Evolutionary conservation across 2,329 filamentous ascomycete genomes (phyloP).

Genomic region (Pseudopyrenochaeta lycopersici): DNA sequence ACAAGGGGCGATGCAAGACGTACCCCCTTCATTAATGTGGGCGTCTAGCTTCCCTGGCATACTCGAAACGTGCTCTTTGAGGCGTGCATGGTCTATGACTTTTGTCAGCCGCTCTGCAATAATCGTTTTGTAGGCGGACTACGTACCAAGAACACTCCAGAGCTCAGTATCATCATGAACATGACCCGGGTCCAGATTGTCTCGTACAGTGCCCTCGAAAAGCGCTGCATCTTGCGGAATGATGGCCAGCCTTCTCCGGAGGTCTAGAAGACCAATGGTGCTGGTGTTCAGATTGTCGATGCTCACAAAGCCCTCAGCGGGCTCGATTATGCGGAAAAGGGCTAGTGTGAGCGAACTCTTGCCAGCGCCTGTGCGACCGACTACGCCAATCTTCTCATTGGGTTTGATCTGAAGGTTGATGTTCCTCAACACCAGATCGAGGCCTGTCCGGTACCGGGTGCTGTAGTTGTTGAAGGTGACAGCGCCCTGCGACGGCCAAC

Average conservation of each 20-base stretch:
- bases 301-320: slow-evolving; percentile 80
- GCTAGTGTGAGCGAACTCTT: slow-evolving; percentile 94
- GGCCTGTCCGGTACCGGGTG: slow-evolving; percentile 86
- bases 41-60: slow-evolving; percentile 94
- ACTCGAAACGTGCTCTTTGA: slow-evolving; percentile 86
- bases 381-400: slow-evolving; percentile 97
- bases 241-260: slow-evolving; percentile 89
- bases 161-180: slow-evolving; percentile 97
- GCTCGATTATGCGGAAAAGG: slow-evolving; percentile 95
- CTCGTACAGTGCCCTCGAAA: slow-evolving; percentile 90
- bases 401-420: slow-evolving; percentile 92
- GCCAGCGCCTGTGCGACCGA: slow-evolving; percentile 93
- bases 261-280: slow-evolving; percentile 86
- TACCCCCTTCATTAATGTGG: slow-evolving; percentile 91
- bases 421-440: slow-evolving; percentile 93
- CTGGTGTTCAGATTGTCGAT: slow-evolving; percentile 93
- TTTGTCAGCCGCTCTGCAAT: slow-evolving; percentile 27
- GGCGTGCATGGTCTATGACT: slow-evolving; percentile 80
- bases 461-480: slow-evolving; percentile 94
- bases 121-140: neutral
- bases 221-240: slow-evolving; percentile 97
- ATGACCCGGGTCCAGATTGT: slow-evolving; percentile 94
- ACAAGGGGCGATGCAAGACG: slow-evolving; percentile 50
- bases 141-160: slow-evolving; percentile 91
- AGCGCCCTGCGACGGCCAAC: slow-evolving; percentile 89